These are phyloP conservation scores for Gossypioides kirkii DNA, from an alignment of 345 rosid genomes.

Conservation along the genomic window DNA sequence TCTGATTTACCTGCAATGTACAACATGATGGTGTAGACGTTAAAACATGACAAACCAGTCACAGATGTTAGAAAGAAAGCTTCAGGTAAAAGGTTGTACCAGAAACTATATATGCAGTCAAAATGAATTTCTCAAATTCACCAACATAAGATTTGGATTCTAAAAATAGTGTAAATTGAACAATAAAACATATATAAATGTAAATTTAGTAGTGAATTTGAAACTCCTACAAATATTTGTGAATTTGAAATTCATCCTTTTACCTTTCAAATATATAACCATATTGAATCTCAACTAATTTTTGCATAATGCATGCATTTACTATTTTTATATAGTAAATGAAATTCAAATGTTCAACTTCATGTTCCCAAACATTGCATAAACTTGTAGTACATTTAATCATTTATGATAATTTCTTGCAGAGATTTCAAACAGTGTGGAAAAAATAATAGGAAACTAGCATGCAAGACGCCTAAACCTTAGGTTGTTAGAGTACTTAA, in stretches of 20 bases:
- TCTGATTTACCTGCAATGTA: slow-evolving; percentile 68
- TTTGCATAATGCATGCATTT: not conserved
- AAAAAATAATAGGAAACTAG: not conserved
- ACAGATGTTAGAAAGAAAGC: not conserved
- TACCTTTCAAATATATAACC: not conserved
- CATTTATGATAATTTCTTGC: not conserved
- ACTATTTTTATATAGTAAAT: not conserved
- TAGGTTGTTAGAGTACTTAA: not conserved
- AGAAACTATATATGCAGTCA: not conserved
- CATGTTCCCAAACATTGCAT: too few relatives aligned
- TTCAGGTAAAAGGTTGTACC: not conserved
- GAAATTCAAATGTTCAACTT: not conserved
- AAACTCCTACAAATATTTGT: too few relatives aligned
- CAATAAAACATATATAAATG: too few relatives aligned
- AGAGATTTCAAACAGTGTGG: too few relatives aligned
- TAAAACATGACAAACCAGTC: not conserved
- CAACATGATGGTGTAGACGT: not conserved
- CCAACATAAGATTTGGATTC: not conserved
- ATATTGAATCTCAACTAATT: not conserved
- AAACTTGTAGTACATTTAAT: not conserved
- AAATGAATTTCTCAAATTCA: slow-evolving; percentile 1
- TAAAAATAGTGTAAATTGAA: too few relatives aligned
- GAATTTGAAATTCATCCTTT: not conserved
- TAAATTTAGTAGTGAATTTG: too few relatives aligned
- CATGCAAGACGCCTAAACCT: not conserved